A percentile compares a stretch with the other conserved stretches of the same genome.
These are phyloP conservation scores for Thalassiosira hispida DNA, from an alignment of 352 stramenopile species.

Conservation along the genomic window DNA sequence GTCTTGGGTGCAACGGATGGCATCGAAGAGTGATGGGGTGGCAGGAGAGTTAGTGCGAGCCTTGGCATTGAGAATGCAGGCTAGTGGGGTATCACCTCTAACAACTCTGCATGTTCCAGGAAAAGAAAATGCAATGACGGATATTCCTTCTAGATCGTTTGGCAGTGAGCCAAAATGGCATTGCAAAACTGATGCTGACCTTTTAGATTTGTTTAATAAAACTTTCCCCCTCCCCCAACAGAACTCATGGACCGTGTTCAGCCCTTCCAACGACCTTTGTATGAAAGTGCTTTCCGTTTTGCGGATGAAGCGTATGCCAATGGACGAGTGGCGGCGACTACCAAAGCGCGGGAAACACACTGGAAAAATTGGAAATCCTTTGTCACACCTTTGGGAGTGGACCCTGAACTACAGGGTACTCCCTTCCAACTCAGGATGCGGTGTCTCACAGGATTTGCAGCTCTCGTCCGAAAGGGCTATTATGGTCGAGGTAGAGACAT, in stretches of 20 bases:
- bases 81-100: not conserved
- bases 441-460: conserved; percentile 15
- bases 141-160: conserved; percentile 26
- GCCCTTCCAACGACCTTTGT: not conserved
- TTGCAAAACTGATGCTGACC: conserved; percentile 9
- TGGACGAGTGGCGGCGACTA: conserved; percentile 41
- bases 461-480: not conserved
- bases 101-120: conserved; percentile 12
- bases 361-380: conserved; percentile 23
- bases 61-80: not conserved
- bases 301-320: conserved; percentile 11
- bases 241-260: conserved; percentile 25
- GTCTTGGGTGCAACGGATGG: not conserved
- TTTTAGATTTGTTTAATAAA: conserved; percentile 23
- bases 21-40: not conserved
- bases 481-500: not conserved
- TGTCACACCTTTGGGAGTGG: conserved; percentile 14
- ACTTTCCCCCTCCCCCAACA: conserved; percentile 26
- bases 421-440: not conserved
- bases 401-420: conserved; percentile 15
- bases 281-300: conserved; percentile 26
- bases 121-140: not conserved
- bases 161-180: conserved; percentile 15
- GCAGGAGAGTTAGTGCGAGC: not conserved
- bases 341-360: conserved; percentile 3